Base-by-base conservation (phyloP, 345 rosid genomes). In the Lumnitzera racemosa region DNA sequence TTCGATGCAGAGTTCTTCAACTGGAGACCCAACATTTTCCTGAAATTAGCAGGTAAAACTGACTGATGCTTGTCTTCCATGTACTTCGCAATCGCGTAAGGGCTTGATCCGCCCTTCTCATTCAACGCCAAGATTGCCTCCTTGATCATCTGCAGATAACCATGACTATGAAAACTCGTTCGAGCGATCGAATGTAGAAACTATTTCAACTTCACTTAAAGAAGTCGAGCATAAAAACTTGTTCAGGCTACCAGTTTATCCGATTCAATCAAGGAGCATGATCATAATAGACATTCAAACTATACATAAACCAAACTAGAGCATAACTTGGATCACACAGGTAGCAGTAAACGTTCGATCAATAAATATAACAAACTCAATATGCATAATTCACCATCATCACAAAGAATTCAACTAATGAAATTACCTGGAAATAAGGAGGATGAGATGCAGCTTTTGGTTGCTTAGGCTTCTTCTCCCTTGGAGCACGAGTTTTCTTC, bases 101-200 rank as follows among this genome's bases (percentile, higher is more conserved):
- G 91, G 59, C 98, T 91, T 0, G 95, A 88, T 23, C 98, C 98
- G 17, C 81, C 74, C 66, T 81, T 86, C 49, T 91, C 95, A 53
- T 78, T 74, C 69, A 86, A 57, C 13, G 70, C 81, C 79, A 70
- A 27, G 13, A 91, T 65, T 6, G 96, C 94, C 52, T 91, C 96
- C 70, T 76, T 76, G 43, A 88, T 82, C 95, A 91, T 91, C 98
- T 91, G 76, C 67, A 49, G 15, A 15, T n/a, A 0, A 52, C 20
- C 2, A 36, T 0, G 23, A 31, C 41, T 41, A 16, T 8, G 6
- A 0, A 0, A 2, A 50, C 12, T 5, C 15, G 49, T 15, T 20
- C 3, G 61, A 55, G 1, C 31, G 57, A 24, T 54, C 1, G 14
- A 10, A 16, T 24, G 5, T 27, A 27, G 10, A 36, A 36, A 4